Base-by-base conservation (phyloP, 1,139 yeast species). In the Candida smagusa region DNA sequence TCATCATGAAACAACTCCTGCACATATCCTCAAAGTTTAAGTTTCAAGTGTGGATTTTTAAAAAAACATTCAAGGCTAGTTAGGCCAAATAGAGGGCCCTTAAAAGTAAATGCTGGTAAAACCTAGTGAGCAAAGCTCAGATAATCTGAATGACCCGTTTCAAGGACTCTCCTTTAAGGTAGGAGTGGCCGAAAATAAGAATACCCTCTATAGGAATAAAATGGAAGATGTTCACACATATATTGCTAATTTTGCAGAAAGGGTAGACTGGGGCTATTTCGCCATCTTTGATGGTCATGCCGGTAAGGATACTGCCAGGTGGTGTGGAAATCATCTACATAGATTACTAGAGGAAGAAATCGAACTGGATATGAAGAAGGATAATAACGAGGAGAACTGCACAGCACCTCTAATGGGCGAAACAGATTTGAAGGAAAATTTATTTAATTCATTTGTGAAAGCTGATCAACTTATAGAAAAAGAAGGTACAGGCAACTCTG, bases 241-340 rank as follows among this genome's bases (percentile, higher is more conserved):
- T 54, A 89, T 89, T 31, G 92, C 95, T 50, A 89, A 92, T 63
- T 92, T 85, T 65, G 94, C 92, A 22, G 95, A 88, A 50, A 63
- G 85, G 38, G 73, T 83, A 13, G 97, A 90, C 58, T 86, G 96
- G 84, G 98, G 97, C 3, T 92, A 87, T 58, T 90, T 92, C 72
- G 98, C 95, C 11, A 76, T 92, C 4, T 92, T 89, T 61, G 99
- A 92, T 61, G 99, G 99, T 9, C 99, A 92, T 63, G 98, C 97
- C 2, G 99, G 99, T 12, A 79, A 82, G 44, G 88, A 81, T 48
- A 84, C 95, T 7, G 96, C 98, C 2, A 80, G 94, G 50, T 92
- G 96, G 95, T 89, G 97, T 64, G 95, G 97, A 0, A 83, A 88
- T 45, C 79, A 86, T 50, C 63, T 92, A 44, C 97, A 92, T 58